Conservation (phyloP, 2,329 filamentous ascomycete genomes). For the Fusarium sulawesiense region DNA sequence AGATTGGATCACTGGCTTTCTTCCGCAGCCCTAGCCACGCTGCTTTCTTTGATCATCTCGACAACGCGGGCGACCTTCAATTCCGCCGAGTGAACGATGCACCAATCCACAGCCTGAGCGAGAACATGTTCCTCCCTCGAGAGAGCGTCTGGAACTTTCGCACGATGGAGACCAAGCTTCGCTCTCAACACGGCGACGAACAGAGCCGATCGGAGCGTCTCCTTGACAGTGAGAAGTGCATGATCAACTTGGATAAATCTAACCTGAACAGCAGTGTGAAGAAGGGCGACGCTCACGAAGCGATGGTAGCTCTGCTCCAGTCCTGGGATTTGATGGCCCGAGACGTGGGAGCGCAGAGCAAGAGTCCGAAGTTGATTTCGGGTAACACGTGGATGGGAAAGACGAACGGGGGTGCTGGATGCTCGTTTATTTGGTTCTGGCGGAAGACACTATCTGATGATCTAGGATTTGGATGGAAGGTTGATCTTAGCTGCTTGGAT, state of each 20-base stretch:
- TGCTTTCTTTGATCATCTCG: slow-evolving; percentile 62
- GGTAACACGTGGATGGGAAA: slow-evolving; percentile 56
- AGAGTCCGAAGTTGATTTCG: slow-evolving; percentile 49
- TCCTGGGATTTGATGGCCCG: slow-evolving; percentile 53
- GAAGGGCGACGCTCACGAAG: slow-evolving; percentile 27
- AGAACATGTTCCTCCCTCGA: slow-evolving; percentile 64
- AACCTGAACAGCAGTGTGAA: slow-evolving; percentile 19
- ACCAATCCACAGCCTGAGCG: slow-evolving; percentile 65
- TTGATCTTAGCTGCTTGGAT: slow-evolving; percentile 34
- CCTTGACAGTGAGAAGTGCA: slow-evolving; percentile 39
- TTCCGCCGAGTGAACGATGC: slow-evolving; percentile 61
- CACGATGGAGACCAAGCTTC: slow-evolving; percentile 45
- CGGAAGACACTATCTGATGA: slow-evolving; percentile 21
- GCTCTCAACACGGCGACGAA: slow-evolving; percentile 9
- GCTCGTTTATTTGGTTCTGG: slow-evolving; percentile 26
- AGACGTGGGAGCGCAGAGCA: slow-evolving; percentile 54
- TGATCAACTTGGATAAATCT: slow-evolving; percentile 31
- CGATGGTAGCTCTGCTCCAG: slow-evolving; percentile 48
- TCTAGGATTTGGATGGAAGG: slow-evolving; percentile 32
- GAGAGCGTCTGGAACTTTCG: slow-evolving; percentile 63
- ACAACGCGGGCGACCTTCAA: slow-evolving; percentile 60
- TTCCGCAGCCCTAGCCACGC: slow-evolving; percentile 61
- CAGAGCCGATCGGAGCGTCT: slow-evolving; percentile 44
- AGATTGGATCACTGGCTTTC: slow-evolving; percentile 64
- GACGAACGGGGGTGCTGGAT: slow-evolving; percentile 10